These are phyloP conservation scores for Rhododendron ferrugineum DNA, from an alignment of 148 eudicot genomes.

Conservation along the genomic window DNA sequence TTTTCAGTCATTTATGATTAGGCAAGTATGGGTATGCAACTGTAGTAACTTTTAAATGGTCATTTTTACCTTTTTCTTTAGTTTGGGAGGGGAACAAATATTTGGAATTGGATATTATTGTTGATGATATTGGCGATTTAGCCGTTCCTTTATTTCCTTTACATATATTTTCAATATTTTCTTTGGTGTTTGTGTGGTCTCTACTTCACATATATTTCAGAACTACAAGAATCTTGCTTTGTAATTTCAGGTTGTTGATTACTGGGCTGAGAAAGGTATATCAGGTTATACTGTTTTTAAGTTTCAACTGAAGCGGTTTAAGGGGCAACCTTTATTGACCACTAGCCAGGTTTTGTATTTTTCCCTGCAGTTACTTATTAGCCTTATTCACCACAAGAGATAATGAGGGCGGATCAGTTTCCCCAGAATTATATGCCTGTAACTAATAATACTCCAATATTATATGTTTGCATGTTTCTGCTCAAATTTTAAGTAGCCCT, in stretches of 20 bases:
- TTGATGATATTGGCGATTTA: neutral
- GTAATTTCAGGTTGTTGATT: conserved; percentile 47
- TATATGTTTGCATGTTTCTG: neutral
- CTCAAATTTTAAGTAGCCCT: neutral
- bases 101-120: neutral
- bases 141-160: neutral
- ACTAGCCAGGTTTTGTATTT: conserved; percentile 51
- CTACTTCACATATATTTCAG: neutral
- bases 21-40: neutral
- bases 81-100: neutral
- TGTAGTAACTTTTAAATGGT: neutral
- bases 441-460: neutral
- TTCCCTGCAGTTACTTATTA: neutral
- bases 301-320: conserved; percentile 61
- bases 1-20: neutral
- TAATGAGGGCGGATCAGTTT: neutral
- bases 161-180: neutral
- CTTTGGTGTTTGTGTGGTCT: neutral
- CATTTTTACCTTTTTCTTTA: neutral
- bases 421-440: too few relatives aligned
- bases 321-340: conserved; percentile 71
- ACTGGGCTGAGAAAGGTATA: conserved; percentile 86
- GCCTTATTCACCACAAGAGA: neutral
- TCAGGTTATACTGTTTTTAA: conserved; percentile 82
- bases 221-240: neutral